phyloP scores from a whole-genome alignment of 805 yeast genomes.

The Candida vaughaniae region DNA sequence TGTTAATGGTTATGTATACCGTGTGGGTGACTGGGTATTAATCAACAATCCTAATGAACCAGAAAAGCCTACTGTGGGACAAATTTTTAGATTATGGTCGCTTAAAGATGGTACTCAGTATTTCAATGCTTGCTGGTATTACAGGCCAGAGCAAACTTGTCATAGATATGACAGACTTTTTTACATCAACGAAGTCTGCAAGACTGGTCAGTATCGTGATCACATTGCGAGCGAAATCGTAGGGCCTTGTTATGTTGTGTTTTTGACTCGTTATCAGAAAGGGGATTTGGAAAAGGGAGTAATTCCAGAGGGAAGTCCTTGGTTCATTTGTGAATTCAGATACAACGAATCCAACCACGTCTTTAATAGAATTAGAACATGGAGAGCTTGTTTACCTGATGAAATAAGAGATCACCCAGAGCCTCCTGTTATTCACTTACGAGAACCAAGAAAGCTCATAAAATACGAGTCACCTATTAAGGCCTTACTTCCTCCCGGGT shows the following conservation, averaged over 20 bases:
- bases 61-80: slow-evolving; percentile 88
- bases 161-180: slow-evolving; percentile 88
- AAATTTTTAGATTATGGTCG: slow-evolving; percentile 90
- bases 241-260: slow-evolving; percentile 93
- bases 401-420: slow-evolving; percentile 88
- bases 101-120: slow-evolving; percentile 80
- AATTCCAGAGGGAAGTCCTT: slow-evolving; percentile 72
- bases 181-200: slow-evolving; percentile 92
- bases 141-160: slow-evolving; percentile 96
- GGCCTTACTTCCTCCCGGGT: slow-evolving; percentile 71
- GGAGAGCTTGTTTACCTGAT: slow-evolving; percentile 98
- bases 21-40: slow-evolving; percentile 94
- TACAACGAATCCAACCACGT: slow-evolving; percentile 88
- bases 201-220: slow-evolving; percentile 95
- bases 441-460: slow-evolving; percentile 63
- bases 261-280: slow-evolving; percentile 89
- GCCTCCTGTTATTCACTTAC: slow-evolving; percentile 66
- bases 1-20: slow-evolving; percentile 67
- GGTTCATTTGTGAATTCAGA: slow-evolving; percentile 92
- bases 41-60: slow-evolving; percentile 85
- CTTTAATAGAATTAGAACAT: slow-evolving; percentile 92
- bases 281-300: slow-evolving; percentile 76
- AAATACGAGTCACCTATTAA: slow-evolving; percentile 84
- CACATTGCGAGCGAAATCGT: slow-evolving; percentile 85
- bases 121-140: slow-evolving; percentile 96